Conservation (phyloP, 371 early-diverging fungal species). For the Cokeromyces recurvatus region DNA sequence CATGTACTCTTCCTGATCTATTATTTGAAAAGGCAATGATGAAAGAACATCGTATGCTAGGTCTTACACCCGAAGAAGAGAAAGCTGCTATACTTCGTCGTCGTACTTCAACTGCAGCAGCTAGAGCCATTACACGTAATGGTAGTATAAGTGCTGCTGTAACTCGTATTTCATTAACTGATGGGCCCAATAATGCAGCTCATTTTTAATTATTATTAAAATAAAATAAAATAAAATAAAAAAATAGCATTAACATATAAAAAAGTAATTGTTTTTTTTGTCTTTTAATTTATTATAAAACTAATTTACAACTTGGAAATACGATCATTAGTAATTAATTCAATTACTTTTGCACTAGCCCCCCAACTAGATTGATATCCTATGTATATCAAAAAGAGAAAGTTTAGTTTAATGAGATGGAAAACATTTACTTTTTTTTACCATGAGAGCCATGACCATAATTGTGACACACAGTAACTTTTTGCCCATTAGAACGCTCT, state of each 20-base stretch:
- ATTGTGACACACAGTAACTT: conserved; percentile 34
- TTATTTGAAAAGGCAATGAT: conserved; percentile 50
- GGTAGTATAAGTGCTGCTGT: conserved; percentile 23
- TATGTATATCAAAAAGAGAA: neutral
- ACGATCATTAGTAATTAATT: conserved; percentile 20
- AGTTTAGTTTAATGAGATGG: neutral
- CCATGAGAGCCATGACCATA: conserved; percentile 44
- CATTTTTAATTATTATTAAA: no score
- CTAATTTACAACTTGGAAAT: conserved; percentile 30
- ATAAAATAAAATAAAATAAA: no score
- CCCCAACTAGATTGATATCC: conserved; percentile 48
- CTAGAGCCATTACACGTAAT: conserved; percentile 15
- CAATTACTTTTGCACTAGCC: conserved; percentile 20
- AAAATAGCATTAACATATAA: no score
- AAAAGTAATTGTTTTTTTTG: no score
- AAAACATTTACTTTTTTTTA: conserved; percentile 1
- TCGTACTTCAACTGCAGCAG: conserved; percentile 20
- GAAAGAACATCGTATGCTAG: conserved; percentile 29
- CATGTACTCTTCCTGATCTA: conserved; percentile 73
- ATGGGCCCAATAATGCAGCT: no score
- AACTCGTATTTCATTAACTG: conserved; percentile 19
- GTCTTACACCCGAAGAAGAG: conserved; percentile 20
- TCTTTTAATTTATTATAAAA: no score
- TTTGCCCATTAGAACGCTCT: conserved; percentile 23
- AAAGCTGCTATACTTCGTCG: conserved; percentile 14